phyloP scores from a whole-genome alignment of 176 grass and related monocot genomes.

The Eragrostis nindensis region DNA sequence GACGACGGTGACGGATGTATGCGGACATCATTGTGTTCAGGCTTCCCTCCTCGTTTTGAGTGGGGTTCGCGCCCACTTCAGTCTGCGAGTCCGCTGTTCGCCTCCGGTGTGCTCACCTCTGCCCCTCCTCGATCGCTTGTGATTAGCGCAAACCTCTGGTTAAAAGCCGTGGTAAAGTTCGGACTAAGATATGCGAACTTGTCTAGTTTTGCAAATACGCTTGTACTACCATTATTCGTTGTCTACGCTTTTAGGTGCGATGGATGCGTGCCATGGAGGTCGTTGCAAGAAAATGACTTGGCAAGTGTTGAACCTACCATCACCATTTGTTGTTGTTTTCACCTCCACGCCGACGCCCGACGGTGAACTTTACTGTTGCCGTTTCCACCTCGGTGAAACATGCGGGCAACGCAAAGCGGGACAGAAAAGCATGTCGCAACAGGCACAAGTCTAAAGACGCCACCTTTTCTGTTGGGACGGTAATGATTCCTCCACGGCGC shows the following conservation, averaged over 20 bases:
- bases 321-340: too few relatives aligned
- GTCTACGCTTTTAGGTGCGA: too few relatives aligned
- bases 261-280: not conserved
- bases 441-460: not conserved
- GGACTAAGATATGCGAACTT: not conserved
- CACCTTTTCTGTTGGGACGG: slow-evolving; percentile 14
- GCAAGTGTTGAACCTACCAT: not conserved
- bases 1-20: not conserved
- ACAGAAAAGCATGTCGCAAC: not conserved
- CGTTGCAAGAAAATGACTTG: not conserved
- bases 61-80: slow-evolving; percentile 38
- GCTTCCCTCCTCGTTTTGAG: slow-evolving; percentile 29
- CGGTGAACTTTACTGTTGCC: not conserved
- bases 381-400: not conserved
- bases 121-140: too few relatives aligned
- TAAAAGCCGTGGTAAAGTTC: not conserved
- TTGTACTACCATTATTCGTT: too few relatives aligned
- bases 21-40: slow-evolving; percentile 38
- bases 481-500: slow-evolving; percentile 46
- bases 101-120: slow-evolving; percentile 34
- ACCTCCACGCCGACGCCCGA: not conserved
- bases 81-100: not conserved
- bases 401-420: not conserved
- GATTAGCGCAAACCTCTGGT: not conserved
- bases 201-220: too few relatives aligned